phyloP scores from a whole-genome alignment of 2,329 filamentous ascomycete genomes.

The Aspergillus fumigatiaffinis region DNA sequence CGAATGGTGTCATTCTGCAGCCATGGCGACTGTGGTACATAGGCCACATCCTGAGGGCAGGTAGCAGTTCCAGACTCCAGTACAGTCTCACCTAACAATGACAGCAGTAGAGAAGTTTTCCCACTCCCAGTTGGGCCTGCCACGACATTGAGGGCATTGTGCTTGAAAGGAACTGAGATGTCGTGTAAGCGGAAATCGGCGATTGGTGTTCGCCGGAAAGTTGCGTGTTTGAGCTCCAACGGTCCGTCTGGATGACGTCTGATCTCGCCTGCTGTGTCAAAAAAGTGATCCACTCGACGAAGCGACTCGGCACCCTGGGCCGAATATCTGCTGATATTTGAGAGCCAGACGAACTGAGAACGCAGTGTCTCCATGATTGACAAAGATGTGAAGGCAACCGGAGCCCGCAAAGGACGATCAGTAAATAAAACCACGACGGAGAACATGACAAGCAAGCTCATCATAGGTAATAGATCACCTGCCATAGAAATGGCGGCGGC shows the following conservation, averaged over 20 bases:
- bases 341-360: conserved; percentile 50
- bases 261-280: conserved; percentile 49
- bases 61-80: conserved; percentile 19
- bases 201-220: conserved; percentile 49
- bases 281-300: conserved; percentile 53
- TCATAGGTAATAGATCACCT: conserved; percentile 50
- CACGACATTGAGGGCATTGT: conserved; percentile 53
- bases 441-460: conserved; percentile 54
- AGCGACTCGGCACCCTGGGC: conserved; percentile 48
- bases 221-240: conserved; percentile 45
- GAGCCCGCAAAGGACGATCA: conserved; percentile 49
- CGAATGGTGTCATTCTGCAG: conserved; percentile 63
- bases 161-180: conserved; percentile 46
- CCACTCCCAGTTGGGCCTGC: conserved; percentile 55
- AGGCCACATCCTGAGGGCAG: conserved; percentile 53
- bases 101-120: conserved; percentile 52
- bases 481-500: conserved; percentile 42
- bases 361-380: conserved; percentile 53
- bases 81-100: conserved; percentile 24
- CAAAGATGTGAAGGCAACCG: conserved; percentile 57
- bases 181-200: conserved; percentile 48
- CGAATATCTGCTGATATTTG: conserved; percentile 41
- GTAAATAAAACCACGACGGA: conserved; percentile 49
- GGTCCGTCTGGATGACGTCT: conserved; percentile 49
- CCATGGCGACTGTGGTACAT: conserved; percentile 61